Evolutionary conservation across 2,329 filamentous ascomycete genomes (phyloP).

Genomic region (Hymenoscyphus fructigenus): DNA sequence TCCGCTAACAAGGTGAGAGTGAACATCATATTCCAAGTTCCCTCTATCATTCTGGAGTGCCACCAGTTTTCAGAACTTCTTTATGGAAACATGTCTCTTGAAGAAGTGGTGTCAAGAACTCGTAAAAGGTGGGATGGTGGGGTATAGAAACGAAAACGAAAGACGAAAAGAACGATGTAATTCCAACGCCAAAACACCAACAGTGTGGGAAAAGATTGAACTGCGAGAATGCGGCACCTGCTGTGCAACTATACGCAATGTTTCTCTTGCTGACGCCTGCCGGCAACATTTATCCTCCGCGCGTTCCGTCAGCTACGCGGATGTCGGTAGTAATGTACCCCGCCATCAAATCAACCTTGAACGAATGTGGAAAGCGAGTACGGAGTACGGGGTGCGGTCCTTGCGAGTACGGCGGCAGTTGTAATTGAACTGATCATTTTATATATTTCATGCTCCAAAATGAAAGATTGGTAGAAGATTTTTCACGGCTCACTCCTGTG

Average conservation of each 20-base stretch:
- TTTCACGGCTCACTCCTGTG: background rate
- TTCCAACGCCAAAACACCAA: too few species aligned
- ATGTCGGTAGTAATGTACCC: background rate
- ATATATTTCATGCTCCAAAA: background rate
- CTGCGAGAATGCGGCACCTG: background rate
- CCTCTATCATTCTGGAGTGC: background rate
- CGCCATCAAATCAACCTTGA: background rate
- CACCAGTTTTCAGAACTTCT: background rate
- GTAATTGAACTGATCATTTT: background rate
- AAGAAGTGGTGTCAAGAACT: background rate
- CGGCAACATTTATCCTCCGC: background rate
- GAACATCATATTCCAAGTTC: background rate
- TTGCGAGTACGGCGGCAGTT: background rate
- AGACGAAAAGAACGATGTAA: too few species aligned
- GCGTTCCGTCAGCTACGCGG: background rate
- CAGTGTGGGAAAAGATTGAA: background rate
- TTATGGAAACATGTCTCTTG: background rate
- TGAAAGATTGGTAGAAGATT: background rate
- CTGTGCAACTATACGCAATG: background rate
- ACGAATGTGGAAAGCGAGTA: background rate
- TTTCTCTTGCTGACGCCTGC: background rate
- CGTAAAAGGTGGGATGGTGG: background rate
- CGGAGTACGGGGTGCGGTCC: background rate
- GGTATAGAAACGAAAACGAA: background rate
- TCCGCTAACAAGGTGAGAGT: slow-evolving; percentile 1